Conservation (phyloP, 495 filamentous ascomycete genomes). For the Lasiosphaeris hirsuta region DNA sequence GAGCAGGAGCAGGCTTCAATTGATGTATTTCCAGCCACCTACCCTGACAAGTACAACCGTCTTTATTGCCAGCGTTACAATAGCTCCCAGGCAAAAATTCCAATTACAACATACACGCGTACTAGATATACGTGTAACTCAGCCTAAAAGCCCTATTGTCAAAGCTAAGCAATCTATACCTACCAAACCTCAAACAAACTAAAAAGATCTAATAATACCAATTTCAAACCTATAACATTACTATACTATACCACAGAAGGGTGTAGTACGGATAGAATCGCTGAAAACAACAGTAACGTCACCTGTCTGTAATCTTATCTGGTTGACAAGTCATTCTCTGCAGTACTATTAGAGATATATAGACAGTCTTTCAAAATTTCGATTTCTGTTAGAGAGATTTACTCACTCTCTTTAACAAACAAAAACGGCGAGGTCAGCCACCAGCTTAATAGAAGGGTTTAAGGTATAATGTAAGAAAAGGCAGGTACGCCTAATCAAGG, state of each 20-base stretch:
- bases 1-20: too few species aligned
- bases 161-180: background rate
- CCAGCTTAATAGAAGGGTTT: too few species aligned
- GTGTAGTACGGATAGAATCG: background rate
- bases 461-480: too few species aligned
- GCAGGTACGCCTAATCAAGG: too few species aligned
- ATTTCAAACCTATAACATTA: constrained; percentile 1
- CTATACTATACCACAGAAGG: constrained; percentile 1
- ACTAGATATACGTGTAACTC: background rate
- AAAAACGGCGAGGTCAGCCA: too few species aligned
- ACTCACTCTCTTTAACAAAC: too few species aligned
- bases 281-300: background rate
- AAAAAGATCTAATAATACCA: background rate
- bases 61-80: too few species aligned
- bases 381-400: background rate
- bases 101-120: too few species aligned
- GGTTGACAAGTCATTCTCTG: background rate
- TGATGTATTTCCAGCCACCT: too few species aligned
- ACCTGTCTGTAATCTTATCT: background rate
- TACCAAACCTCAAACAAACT: background rate
- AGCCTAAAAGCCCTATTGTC: too few species aligned
- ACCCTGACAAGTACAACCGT: too few species aligned
- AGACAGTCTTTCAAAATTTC: background rate
- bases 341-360: background rate
- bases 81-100: too few species aligned